Evolutionary conservation across 176 grass and related monocot species (phyloP).

Genomic region (Oryza glumipatula): DNA sequence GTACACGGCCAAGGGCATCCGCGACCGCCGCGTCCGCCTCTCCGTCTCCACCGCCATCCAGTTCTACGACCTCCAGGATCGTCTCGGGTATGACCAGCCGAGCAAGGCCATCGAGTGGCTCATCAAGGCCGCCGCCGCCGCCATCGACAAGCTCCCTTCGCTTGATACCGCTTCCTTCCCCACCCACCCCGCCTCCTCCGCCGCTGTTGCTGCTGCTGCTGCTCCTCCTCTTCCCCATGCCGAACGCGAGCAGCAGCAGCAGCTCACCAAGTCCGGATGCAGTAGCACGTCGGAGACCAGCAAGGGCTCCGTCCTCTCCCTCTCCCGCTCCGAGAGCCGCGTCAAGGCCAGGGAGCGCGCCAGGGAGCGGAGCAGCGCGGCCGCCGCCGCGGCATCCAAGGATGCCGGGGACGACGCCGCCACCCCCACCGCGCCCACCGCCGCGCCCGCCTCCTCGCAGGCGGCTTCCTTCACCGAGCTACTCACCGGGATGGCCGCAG

Average conservation of each 20-base stretch:
- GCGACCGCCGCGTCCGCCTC: conserved; percentile 83
- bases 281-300: conserved; percentile 92
- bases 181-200: conserved; percentile 31
- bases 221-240: not conserved
- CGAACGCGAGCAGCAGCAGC: not conserved
- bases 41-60: conserved; percentile 85
- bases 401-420: not conserved
- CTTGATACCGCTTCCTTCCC: conserved; percentile 53
- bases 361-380: conserved; percentile 43
- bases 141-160: conserved; percentile 74
- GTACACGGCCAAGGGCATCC: conserved; percentile 86
- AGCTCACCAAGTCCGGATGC: conserved; percentile 68
- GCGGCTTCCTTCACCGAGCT: conserved; percentile 77
- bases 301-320: conserved; percentile 85
- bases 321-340: conserved; percentile 76
- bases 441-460: conserved; percentile 20
- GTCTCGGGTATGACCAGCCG: conserved; percentile 75
- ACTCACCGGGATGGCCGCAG: conserved; percentile 63
- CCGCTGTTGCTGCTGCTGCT: not conserved
- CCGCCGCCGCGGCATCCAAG: not conserved
- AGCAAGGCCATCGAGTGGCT: conserved; percentile 97
- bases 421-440: not conserved
- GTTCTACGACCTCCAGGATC: conserved; percentile 95
- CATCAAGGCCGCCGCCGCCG: conserved; percentile 67
- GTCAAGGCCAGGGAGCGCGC: conserved; percentile 83